phyloP scores from a whole-genome alignment of 148 eudicot genomes.

The Chenopodium formosanum region DNA sequence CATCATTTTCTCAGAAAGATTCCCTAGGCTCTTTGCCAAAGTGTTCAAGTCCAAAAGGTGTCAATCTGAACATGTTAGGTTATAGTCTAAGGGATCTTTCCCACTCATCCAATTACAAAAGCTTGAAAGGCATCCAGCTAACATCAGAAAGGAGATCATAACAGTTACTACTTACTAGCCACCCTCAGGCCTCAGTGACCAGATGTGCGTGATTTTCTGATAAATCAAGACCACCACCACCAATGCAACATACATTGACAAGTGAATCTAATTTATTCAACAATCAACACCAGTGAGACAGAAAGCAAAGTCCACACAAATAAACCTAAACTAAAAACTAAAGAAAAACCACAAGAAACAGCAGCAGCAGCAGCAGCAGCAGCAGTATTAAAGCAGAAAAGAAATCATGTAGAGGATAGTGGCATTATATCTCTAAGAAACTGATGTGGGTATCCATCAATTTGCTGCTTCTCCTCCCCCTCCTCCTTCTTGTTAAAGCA shows the following conservation, averaged over 20 bases:
- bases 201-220: background rate
- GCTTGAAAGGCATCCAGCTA: background rate
- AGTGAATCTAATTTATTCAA: background rate
- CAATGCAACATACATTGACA: background rate
- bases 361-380: background rate
- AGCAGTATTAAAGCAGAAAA: background rate
- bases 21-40: background rate
- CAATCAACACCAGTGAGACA: background rate
- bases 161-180: background rate
- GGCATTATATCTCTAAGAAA: background rate
- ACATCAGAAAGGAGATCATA: background rate
- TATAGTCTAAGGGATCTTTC: background rate
- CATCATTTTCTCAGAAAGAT: background rate
- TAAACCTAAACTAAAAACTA: background rate
- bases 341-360: background rate
- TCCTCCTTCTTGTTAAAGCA: slow-evolving; percentile 39
- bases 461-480: background rate
- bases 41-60: too few species aligned
- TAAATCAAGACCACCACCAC: background rate
- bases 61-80: too few species aligned
- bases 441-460: background rate
- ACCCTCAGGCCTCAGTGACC: background rate
- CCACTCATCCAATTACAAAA: background rate
- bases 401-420: background rate
- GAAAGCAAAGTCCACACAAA: background rate